Percentiles rank a stretch among this genome's conserved stretches.
Evolutionary conservation across 768 basidiomycete species (phyloP).

Genomic region (Phaeolepiota aurea): DNA sequence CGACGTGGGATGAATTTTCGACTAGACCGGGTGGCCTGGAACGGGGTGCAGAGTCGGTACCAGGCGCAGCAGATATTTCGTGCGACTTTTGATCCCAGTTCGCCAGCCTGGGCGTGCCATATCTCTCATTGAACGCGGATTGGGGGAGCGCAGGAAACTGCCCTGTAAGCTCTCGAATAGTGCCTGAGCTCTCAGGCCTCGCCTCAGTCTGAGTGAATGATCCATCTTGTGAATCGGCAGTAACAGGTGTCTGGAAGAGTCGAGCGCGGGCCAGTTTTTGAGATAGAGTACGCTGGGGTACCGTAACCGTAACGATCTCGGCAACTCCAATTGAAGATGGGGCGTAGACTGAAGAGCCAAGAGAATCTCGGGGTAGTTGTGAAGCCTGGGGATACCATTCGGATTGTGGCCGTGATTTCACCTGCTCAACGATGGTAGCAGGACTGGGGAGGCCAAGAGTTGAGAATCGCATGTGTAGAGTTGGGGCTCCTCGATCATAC

Average conservation of each 20-base stretch:
- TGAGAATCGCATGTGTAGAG: conserved; percentile 49
- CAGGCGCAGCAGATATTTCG: conserved; percentile 1
- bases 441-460: conserved; percentile 32
- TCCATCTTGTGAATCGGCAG: not conserved
- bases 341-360: not conserved
- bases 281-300: conserved; percentile 15
- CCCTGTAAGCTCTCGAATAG: conserved; percentile 40
- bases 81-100: conserved; percentile 2
- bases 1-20: too few relatives aligned
- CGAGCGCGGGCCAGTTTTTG: conserved; percentile 13
- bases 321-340: conserved; percentile 9
- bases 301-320: conserved; percentile 18
- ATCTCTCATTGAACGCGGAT: conserved; percentile 26
- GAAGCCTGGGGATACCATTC: conserved; percentile 6
- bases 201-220: conserved; percentile 3
- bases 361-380: not conserved
- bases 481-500: conserved; percentile 37
- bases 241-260: conserved; percentile 10
- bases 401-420: conserved; percentile 16
- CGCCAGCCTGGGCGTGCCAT: conserved; percentile 12
- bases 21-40: too few relatives aligned
- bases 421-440: conserved; percentile 14
- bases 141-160: conserved; percentile 38
- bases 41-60: conserved; percentile 1
- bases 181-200: conserved; percentile 15